Percentiles rank a stretch among this genome's conserved stretches.
Evolutionary conservation across 176 grass and related monocot genomes (phyloP).

Genomic region (Juncus effusus): DNA sequence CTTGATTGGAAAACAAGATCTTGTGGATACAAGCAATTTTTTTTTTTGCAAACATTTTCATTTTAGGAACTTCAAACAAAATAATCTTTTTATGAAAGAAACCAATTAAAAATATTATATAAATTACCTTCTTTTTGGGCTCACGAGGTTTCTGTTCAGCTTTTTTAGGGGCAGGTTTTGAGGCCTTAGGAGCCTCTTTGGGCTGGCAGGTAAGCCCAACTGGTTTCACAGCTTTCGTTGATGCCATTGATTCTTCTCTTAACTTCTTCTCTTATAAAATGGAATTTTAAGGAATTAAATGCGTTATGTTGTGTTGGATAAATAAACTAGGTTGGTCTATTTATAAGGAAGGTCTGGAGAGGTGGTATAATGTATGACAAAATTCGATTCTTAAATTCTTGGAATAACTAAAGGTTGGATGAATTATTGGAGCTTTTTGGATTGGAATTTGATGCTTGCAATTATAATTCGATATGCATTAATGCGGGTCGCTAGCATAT

Average conservation of each 20-base stretch:
- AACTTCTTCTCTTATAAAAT: neutral
- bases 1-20: too few species aligned
- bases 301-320: constrained; percentile 29
- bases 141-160: constrained; percentile 65
- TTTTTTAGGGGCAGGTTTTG: constrained; percentile 72
- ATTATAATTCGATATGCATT: neutral
- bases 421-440: constrained; percentile 72
- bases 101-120: too few species aligned
- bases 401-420: constrained; percentile 54
- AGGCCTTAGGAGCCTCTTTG: constrained; percentile 40
- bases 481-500: constrained; percentile 11
- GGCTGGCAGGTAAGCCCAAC: constrained; percentile 38
- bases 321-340: constrained; percentile 28
- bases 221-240: constrained; percentile 53
- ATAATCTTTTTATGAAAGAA: too few species aligned
- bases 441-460: constrained; percentile 15
- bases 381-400: constrained; percentile 31
- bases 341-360: constrained; percentile 45
- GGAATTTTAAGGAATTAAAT: constrained; percentile 29
- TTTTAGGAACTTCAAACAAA: too few species aligned
- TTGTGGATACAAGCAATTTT: too few species aligned
- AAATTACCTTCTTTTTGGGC: constrained; percentile 68
- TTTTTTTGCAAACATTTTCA: too few species aligned
- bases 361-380: constrained; percentile 2
- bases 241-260: constrained; percentile 45